These are phyloP conservation scores for Triticum monococcum DNA, from an alignment of 176 grass and related monocot genomes.

Conservation along the genomic window DNA sequence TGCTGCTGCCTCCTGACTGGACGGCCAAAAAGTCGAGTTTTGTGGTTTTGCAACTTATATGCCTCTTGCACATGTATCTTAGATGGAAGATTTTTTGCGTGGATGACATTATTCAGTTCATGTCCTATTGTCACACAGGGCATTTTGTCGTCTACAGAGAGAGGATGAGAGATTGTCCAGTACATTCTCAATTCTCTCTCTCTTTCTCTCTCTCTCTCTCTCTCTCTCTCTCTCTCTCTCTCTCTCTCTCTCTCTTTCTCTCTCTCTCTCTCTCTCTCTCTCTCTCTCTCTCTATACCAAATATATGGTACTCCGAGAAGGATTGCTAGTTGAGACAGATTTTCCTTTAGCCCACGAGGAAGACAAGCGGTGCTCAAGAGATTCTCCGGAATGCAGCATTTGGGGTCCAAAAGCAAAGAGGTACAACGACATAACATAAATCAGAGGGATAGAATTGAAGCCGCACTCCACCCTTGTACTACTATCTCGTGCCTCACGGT, in stretches of 20 bases:
- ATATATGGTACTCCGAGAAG: no score
- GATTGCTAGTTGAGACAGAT: slow-evolving; percentile 13
- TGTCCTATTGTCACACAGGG: slow-evolving; percentile 21
- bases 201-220: not conserved
- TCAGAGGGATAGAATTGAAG: not conserved
- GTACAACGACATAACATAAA: not conserved
- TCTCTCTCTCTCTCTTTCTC: not conserved
- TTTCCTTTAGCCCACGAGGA: slow-evolving; percentile 27
- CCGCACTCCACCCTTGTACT: not conserved
- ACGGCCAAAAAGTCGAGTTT: slow-evolving; percentile 26
- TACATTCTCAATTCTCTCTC: not conserved
- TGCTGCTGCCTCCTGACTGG: slow-evolving; percentile 41
- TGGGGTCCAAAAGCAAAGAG: slow-evolving; percentile 21
- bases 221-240: no score
- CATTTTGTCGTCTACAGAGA: slow-evolving; percentile 10
- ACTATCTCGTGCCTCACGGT: not conserved
- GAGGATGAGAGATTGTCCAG: not conserved
- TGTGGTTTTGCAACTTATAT: not conserved
- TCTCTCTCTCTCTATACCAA: no score
- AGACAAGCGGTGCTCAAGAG: not conserved
- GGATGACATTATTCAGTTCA: not conserved
- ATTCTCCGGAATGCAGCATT: slow-evolving; percentile 17
- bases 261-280: not conserved
- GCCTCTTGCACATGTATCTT: not conserved
- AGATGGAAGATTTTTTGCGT: not conserved